A percentile compares a stretch with the other conserved stretches of the same genome.
Conservation (phyloP, 352 stramenopile species). For the Phytopythium cucurbitacearum region DNA sequence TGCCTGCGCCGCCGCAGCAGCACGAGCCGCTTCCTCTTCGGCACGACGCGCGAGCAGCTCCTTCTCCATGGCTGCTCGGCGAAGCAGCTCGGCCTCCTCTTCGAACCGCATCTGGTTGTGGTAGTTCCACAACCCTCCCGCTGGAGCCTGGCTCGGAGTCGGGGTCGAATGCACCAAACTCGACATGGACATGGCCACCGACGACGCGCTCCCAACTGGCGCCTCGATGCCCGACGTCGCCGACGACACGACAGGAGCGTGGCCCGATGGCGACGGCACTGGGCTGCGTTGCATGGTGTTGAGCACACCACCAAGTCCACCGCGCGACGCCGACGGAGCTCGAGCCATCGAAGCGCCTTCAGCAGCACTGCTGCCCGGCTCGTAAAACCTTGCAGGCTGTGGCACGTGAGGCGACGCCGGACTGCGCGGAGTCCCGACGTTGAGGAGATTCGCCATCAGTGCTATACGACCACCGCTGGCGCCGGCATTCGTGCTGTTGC, state of each 20-base stretch:
- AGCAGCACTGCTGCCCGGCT: constrained; percentile 14
- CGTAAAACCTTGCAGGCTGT: constrained; percentile 41
- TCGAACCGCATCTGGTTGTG: constrained; percentile 67
- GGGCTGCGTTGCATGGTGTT: constrained; percentile 17
- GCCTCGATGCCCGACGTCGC: neutral
- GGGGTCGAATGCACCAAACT: constrained; percentile 9
- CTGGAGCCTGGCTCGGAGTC: constrained; percentile 20
- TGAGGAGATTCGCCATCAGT: constrained; percentile 77
- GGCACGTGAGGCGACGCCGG: constrained; percentile 38
- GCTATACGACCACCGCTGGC: constrained; percentile 37
- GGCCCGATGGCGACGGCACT: neutral
- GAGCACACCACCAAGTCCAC: constrained; percentile 17
- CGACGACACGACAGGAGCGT: neutral
- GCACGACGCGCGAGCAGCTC: constrained; percentile 57
- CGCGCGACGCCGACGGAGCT: constrained; percentile 8
- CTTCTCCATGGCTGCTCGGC: constrained; percentile 54
- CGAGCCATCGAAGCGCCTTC: constrained; percentile 7
- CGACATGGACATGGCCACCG: constrained; percentile 4
- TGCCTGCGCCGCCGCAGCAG: constrained; percentile 58
- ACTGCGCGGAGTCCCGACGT: constrained; percentile 46
- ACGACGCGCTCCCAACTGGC: constrained; percentile 11
- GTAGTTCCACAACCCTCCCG: constrained; percentile 60
- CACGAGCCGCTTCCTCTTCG: constrained; percentile 77
- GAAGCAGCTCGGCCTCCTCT: constrained; percentile 71
- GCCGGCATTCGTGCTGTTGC: constrained; percentile 11